Base-by-base conservation (phyloP, 2,329 filamentous ascomycete species). In the Chaetomium sp. region DNA sequence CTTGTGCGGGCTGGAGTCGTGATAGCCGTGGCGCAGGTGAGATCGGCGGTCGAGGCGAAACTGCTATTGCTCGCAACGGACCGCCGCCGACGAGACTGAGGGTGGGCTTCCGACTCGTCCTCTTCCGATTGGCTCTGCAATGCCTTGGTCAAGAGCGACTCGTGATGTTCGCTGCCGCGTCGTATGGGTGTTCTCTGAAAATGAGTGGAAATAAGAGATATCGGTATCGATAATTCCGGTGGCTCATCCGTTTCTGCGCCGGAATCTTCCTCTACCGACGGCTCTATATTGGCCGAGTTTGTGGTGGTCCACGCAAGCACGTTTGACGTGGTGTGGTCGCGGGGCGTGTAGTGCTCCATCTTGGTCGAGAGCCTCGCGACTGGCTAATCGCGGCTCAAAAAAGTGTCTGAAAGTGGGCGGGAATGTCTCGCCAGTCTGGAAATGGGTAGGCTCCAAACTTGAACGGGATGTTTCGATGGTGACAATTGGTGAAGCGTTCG, bases 11-110 rank as follows among this genome's bases (percentile, higher is more conserved):
- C 90, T 50, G 94, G 93, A 72, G 92, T 97, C 21, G 93, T 96
- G 65, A 96, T 80, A 65, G 92, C 93, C 64, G 91, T 95, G 73
- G 97, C 95, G 77, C 93, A 97, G n/a, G 93, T 97, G 64, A 98
- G 83, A 69, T 97, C 94, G 45, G 91, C 91, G 3, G 92, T 96
- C 1, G 93, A 97, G 54, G 91, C 84, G 65, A 90, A 79, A 78
- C 93, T 97, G 70, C 87, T 81, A 74, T 89, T 94, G 81, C 92
- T 96, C 75, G 88, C 90, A 71, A 90, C 88, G 66, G 90, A 94
- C 65, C 87, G 82, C 70, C 83, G 79, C 65, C 84, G 79, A 38
- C 77, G 75, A 25, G 74, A 75, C 60, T 72, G 73, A n/a, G 72
- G 70, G 51, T 76, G 73, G 13, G 78, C 76, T 38, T 76, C 75